Percentiles rank a stretch among this genome's conserved stretches.
phyloP scores from a whole-genome alignment of 768 basidiomycete genomes.

The Tulasnella sp. region DNA sequence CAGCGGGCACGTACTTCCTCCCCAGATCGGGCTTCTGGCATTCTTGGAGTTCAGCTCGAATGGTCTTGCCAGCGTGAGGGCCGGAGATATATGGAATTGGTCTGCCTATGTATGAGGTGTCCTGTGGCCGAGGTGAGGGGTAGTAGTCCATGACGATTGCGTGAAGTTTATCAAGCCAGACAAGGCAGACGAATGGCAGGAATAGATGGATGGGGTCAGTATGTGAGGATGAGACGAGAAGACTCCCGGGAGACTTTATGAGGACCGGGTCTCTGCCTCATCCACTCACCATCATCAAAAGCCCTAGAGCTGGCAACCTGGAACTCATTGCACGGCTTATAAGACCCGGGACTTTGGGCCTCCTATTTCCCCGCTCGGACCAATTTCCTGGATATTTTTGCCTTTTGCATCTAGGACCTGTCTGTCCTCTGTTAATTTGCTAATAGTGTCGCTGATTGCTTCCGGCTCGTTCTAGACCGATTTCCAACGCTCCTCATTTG shows the following conservation, averaged over 20 bases:
- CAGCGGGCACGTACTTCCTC: conserved; percentile 40
- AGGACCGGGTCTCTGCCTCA: conserved; percentile 6
- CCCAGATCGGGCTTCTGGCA: conserved; percentile 53
- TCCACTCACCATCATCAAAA: neutral
- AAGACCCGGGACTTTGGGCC: too few relatives aligned
- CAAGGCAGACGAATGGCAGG: neutral
- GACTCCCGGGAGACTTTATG: neutral
- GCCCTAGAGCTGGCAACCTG: neutral
- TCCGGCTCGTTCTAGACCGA: too few relatives aligned
- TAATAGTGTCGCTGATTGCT: too few relatives aligned
- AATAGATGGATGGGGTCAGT: neutral
- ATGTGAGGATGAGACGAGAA: neutral
- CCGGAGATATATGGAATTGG: conserved; percentile 50
- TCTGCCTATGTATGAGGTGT: conserved; percentile 30
- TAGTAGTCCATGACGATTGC: conserved; percentile 10
- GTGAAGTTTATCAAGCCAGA: neutral
- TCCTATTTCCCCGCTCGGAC: too few relatives aligned
- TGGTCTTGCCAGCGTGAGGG: conserved; percentile 48
- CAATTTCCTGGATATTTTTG: too few relatives aligned
- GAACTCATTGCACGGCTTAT: neutral
- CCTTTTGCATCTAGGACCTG: too few relatives aligned
- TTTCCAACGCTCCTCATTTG: too few relatives aligned
- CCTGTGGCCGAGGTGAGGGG: conserved; percentile 14
- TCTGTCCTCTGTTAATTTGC: too few relatives aligned
- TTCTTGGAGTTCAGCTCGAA: conserved; percentile 33